Conservation (phyloP, 768 basidiomycete genomes). For the Mycena belliarum region DNA sequence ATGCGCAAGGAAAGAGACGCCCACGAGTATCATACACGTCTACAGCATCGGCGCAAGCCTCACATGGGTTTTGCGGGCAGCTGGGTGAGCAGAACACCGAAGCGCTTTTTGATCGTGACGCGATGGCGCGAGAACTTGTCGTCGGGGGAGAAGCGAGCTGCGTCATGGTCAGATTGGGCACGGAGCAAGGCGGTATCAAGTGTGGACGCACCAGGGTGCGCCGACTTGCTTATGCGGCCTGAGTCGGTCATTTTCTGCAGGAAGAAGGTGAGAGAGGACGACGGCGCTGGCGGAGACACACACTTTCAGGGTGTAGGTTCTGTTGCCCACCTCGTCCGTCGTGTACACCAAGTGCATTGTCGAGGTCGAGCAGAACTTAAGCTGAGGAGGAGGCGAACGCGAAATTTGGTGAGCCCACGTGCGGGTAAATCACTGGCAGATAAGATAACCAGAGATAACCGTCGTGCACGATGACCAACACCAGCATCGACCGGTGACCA, state of each 20-base stretch:
- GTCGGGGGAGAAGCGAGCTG: slow-evolving; percentile 97
- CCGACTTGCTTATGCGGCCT: slow-evolving; percentile 90
- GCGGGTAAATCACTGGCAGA: no score
- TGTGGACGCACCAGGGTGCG: slow-evolving; percentile 80
- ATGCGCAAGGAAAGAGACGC: no score
- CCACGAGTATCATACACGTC: no score
- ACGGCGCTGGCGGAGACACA: slow-evolving; percentile 17
- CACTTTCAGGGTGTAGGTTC: slow-evolving; percentile 93
- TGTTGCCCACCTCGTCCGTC: slow-evolving; percentile 70
- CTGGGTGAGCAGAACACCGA: slow-evolving; percentile 86
- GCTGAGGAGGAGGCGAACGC: no score
- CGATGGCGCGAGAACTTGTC: slow-evolving; percentile 99
- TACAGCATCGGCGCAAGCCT: slow-evolving; percentile 17
- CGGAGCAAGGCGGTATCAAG: background rate
- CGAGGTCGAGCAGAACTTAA: slow-evolving; percentile 8
- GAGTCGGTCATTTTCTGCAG: slow-evolving; percentile 79
- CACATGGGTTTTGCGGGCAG: slow-evolving; percentile 87
- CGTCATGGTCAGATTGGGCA: background rate
- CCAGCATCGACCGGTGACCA: no score
- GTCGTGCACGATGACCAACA: no score
- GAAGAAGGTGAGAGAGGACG: background rate
- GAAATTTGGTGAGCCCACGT: no score
- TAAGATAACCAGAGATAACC: no score
- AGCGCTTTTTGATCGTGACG: slow-evolving; percentile 95
- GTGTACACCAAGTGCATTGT: slow-evolving; percentile 98